Evolutionary conservation across 2,329 filamentous ascomycete genomes (phyloP), one percentile per base, ranked within the genome.

Genomic region (Fusarium nematophilum): DNA sequence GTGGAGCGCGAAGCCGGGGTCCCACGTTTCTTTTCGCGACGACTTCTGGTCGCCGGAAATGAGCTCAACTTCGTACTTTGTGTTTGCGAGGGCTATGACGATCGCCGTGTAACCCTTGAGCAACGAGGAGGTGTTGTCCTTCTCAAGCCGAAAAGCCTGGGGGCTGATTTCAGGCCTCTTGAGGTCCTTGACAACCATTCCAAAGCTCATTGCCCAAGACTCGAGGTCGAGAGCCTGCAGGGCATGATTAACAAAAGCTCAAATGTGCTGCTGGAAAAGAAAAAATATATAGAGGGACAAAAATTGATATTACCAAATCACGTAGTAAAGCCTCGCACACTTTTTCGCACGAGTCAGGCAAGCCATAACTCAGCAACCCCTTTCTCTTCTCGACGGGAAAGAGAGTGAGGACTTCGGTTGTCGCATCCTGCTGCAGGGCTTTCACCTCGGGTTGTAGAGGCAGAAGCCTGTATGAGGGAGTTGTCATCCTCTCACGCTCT

Each of bases 141-240:
- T 68, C 18, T 68, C 65, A 38, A 68, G 65, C 23, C 65, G 65
- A 37, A 68, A 68, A 38, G 65, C 65, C 39, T 68, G 65, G 6
- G 65, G 65, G n/a, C 54, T 59, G 31, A 68, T 68, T 25, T 68
- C 65, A 36, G 65, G 65, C 29, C 38, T 57, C n/a, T 48, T 51
- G 11, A 68, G 51, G 42, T 68, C 65, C 30, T 68, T 68, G 13
- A 68, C 64, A 9, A 57, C 57, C 50, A 68, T 59, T 8, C 65
- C 65, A 37, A 68, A 57, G 21, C 42, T 56, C 43, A 42, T 65
- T 9, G 65, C 65, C 65, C 65, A 68, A 10, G 52, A 54, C 36
- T 66, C 64, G 37, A 68, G 59, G 40, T 68, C 57, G 11, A 57
- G 55, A n/a, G 55, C 60, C 65, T 68, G 26, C 17, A 44, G 18